These are phyloP conservation scores for Coccinonectria pachysandricola DNA, from an alignment of 2,329 filamentous ascomycete species.

Conservation along the genomic window DNA sequence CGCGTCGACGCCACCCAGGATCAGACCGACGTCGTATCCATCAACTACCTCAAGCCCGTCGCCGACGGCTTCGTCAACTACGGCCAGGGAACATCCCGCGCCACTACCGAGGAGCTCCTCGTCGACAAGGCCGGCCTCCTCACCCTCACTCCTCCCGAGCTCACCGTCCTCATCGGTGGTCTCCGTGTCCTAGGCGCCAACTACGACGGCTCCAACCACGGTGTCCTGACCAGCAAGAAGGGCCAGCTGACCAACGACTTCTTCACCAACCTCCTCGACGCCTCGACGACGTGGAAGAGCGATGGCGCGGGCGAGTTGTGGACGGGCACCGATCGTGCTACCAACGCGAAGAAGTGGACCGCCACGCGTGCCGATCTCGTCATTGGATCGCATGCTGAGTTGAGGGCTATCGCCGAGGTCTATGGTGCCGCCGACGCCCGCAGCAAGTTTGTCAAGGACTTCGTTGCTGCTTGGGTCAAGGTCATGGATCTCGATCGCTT, in stretches of 20 bases:
- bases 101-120: slow-evolving; percentile 57
- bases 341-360: slow-evolving; percentile 56
- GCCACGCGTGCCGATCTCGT: slow-evolving; percentile 60
- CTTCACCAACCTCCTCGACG: slow-evolving; percentile 70
- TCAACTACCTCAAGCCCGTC: slow-evolving; percentile 55
- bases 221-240: slow-evolving; percentile 57
- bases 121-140: slow-evolving; percentile 64
- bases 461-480: slow-evolving; percentile 62
- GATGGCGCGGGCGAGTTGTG: slow-evolving; percentile 43
- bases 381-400: slow-evolving; percentile 64
- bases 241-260: slow-evolving; percentile 70
- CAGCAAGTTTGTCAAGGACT: slow-evolving; percentile 61
- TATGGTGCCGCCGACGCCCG: slow-evolving; percentile 51
- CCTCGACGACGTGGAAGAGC: slow-evolving; percentile 49
- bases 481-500: slow-evolving; percentile 65
- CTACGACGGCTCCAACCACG: slow-evolving; percentile 56
- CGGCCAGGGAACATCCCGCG: slow-evolving; percentile 49
- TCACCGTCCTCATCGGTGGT: slow-evolving; percentile 62
- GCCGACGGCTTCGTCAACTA: slow-evolving; percentile 78
- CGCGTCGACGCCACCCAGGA: slow-evolving; percentile 62
- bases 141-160: slow-evolving; percentile 58
- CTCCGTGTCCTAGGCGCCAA: slow-evolving; percentile 61
- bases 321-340: slow-evolving; percentile 55
- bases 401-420: slow-evolving; percentile 60
- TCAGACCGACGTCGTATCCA: slow-evolving; percentile 57